A percentile compares a stretch with the other conserved stretches of the same genome.
phyloP scores from a whole-genome alignment of 1,284 basidiomycete genomes.

The Wallemia mellicola region DNA sequence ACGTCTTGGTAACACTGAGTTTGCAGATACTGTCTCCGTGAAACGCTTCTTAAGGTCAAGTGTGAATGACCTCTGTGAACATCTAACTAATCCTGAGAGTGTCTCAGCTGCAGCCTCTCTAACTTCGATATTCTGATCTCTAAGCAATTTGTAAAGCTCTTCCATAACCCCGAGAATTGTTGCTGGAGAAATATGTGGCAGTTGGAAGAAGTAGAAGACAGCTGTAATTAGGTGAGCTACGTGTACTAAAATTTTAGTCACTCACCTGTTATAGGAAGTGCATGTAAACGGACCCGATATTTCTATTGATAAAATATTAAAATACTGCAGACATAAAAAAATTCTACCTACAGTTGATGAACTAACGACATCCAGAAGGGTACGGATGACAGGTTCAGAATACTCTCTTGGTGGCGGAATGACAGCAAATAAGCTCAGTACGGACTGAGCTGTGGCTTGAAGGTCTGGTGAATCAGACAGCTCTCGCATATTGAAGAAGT shows the following conservation, averaged over 20 bases:
- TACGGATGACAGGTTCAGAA: conserved; percentile 26
- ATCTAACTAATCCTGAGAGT: conserved; percentile 64
- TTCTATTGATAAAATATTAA: conserved; percentile 20
- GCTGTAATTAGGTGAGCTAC: conserved; percentile 20
- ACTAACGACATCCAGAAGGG: conserved; percentile 33
- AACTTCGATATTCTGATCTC: conserved; percentile 77
- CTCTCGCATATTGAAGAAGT: conserved; percentile 18
- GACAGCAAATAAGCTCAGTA: conserved; percentile 18
- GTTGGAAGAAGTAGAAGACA: conserved; percentile 61
- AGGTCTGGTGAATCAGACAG: conserved; percentile 18
- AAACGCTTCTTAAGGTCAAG: conserved; percentile 35
- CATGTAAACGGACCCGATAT: conserved; percentile 45
- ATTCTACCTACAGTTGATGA: conserved; percentile 29
- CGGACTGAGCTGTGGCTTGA: conserved; percentile 15
- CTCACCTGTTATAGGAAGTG: conserved; percentile 38
- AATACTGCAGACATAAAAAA: no score
- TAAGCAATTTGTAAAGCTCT: conserved; percentile 40
- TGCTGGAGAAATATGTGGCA: conserved; percentile 37
- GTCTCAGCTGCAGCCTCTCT: conserved; percentile 75
- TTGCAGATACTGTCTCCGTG: conserved; percentile 26
- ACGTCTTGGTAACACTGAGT: conserved; percentile 36
- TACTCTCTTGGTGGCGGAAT: conserved; percentile 18
- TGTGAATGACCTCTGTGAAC: conserved; percentile 33
- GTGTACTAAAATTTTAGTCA: conserved; percentile 44
- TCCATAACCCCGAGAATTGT: conserved; percentile 37